Base-by-base conservation (phyloP, 768 basidiomycete species). In the Termitomyces sp. region DNA sequence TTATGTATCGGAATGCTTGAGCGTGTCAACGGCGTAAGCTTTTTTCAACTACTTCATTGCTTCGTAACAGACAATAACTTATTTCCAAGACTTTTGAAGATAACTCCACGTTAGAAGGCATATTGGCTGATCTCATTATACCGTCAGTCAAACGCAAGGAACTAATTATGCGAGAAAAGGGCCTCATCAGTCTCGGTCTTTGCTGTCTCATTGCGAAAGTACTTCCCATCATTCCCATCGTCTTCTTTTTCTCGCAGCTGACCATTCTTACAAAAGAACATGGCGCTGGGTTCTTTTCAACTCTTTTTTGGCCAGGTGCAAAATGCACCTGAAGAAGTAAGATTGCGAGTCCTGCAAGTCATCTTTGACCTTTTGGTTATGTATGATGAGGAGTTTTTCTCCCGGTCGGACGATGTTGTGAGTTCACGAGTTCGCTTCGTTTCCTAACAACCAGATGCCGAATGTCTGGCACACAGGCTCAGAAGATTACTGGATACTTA, bases 111-210 rank as follows among this genome's bases (percentile, higher is more conserved):
- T 71, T 95, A 18, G 87, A 90, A 69, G 91, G 89, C 60, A 82
- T 94, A 50, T 81, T 95, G 28, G 79, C 81, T 10, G 93, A 98
- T 65, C 77, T 99, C 18, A 93, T 98, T 67, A 84, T 97, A 35
- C 96, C 96, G 2, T 85, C 92, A 5, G 91, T 98, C 47, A 87
- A 88, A 68, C 84, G 92, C 55, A 95, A 95, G 73, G 93, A 96
- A 64, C 79, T 91, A 5, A 78, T 81, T 0, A 79, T 95, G 66
- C 81, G 91, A 43, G 90, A 93, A 70, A 87, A 89, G 69, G 93
- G 93, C 1, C 77, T 95, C 12, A 76, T 91, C 57, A 84, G 86
- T 60, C 77, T 97, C 1, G 93, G 93, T 1, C 75, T 95, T 14
- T 93, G 91, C 69, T 93, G 88, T 66, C 82, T 95, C 58, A 92